These are phyloP conservation scores for Naegleria gruberi DNA, from an alignment of 208 protist species.

Conservation along the genomic window DNA sequence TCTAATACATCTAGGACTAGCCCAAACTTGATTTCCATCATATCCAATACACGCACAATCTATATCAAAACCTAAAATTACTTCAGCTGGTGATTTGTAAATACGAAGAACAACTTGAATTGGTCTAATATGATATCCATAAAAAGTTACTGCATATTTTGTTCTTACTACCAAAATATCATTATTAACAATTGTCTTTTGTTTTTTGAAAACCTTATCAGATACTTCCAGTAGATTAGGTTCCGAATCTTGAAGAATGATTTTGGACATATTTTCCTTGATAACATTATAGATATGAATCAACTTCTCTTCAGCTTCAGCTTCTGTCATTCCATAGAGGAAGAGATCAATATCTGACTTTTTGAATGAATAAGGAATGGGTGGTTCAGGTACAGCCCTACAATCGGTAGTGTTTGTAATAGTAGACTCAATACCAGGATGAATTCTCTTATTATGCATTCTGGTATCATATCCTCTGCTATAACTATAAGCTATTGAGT, in stretches of 20 bases:
- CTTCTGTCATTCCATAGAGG: neutral
- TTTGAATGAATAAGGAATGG: no score
- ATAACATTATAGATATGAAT: neutral
- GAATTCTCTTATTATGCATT: neutral
- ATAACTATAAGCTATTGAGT: neutral
- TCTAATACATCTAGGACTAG: neutral
- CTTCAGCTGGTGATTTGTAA: slow-evolving; percentile 31
- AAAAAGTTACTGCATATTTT: neutral
- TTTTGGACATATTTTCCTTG: neutral
- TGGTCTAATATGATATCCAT: neutral
- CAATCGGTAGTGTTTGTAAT: no score
- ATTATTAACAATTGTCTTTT: no score
- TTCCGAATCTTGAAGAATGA: no score
- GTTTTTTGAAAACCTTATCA: no score
- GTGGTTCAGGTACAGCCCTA: no score
- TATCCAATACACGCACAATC: neutral
- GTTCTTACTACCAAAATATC: neutral
- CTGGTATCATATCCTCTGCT: neutral
- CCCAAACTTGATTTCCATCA: no score
- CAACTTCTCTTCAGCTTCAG: neutral
- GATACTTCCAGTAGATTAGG: neutral
- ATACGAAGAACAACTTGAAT: slow-evolving; percentile 31
- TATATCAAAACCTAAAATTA: slow-evolving; percentile 32
- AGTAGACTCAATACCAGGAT: neutral
- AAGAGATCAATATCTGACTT: neutral